phyloP scores from a whole-genome alignment of 2,329 filamentous ascomycete species.

The Chalara sp. region DNA sequence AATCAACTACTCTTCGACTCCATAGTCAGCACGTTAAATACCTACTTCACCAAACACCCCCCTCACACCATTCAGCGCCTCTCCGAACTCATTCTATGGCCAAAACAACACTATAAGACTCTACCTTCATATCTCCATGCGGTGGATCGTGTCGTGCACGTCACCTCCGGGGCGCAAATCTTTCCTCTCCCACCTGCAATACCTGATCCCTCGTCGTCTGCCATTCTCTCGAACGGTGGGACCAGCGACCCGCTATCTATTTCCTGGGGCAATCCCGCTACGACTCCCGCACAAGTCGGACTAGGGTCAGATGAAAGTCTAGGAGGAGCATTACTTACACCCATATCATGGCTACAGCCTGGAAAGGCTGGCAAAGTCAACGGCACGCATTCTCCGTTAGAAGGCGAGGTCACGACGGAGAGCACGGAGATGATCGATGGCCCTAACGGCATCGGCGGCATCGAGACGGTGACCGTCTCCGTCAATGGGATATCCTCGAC shows the following conservation, averaged over 20 bases:
- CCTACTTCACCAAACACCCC: constrained; percentile 65
- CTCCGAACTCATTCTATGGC: constrained; percentile 74
- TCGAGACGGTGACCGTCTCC: constrained; percentile 74
- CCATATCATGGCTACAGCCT: constrained; percentile 74
- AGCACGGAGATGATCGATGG: constrained; percentile 76
- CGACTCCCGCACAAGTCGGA: constrained; percentile 31
- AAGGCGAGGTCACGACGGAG: constrained; percentile 58
- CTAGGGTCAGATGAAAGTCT: constrained; percentile 83
- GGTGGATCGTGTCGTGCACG: constrained; percentile 81
- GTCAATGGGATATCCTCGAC: constrained; percentile 61
- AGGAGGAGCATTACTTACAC: constrained; percentile 84
- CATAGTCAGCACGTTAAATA: constrained; percentile 53
- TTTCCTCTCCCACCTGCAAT: constrained; percentile 75
- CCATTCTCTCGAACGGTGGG: constrained; percentile 53
- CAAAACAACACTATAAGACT: constrained; percentile 72
- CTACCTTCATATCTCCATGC: constrained; percentile 84
- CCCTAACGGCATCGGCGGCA: constrained; percentile 69
- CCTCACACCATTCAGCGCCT: constrained; percentile 92
- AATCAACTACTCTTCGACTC: constrained; percentile 55
- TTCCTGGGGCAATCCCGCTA: constrained; percentile 39
- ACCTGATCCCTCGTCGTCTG: constrained; percentile 49
- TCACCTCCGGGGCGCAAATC: constrained; percentile 71
- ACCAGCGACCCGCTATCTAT: constrained; percentile 32
- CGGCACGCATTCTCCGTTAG: constrained; percentile 15
- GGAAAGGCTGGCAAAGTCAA: constrained; percentile 31